Evolutionary conservation across 257 asterid genomes (phyloP).

Genomic region (Gynochthodes officinalis): DNA sequence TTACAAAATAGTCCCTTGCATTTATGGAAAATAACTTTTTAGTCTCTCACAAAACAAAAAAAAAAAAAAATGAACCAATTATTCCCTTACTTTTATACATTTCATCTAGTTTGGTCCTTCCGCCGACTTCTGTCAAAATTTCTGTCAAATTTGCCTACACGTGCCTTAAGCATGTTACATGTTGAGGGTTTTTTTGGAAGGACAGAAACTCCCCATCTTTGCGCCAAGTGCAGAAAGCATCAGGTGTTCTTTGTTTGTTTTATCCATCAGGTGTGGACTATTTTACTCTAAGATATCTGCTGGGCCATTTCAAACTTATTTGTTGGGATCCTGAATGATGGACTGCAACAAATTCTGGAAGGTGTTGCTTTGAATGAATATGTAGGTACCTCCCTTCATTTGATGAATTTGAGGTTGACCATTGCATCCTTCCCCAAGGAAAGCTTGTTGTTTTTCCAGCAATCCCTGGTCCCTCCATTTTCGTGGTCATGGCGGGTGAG

Average conservation of each 20-base stretch:
- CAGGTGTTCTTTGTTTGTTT: constrained; percentile 2
- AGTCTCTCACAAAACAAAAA: no score
- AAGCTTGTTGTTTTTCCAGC: constrained; percentile 50
- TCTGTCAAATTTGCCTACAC: no score
- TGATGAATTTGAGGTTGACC: constrained; percentile 92
- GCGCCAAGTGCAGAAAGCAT: no score
- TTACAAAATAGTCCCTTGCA: no score
- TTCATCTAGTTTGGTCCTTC: no score
- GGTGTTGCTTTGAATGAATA: constrained; percentile 61
- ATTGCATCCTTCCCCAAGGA: constrained; percentile 58
- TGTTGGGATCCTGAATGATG: constrained; percentile 27
- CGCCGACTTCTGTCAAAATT: no score
- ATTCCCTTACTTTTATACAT: no score
- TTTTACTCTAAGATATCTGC: neutral
- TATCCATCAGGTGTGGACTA: neutral
- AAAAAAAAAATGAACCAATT: no score
- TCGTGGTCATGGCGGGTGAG: constrained; percentile 53
- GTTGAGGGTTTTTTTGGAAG: no score
- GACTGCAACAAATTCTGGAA: constrained; percentile 56
- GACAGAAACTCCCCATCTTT: no score
- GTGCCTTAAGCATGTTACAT: no score
- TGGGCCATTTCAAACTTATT: constrained; percentile 1
- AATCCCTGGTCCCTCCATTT: constrained; percentile 66
- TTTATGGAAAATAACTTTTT: no score
- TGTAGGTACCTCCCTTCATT: constrained; percentile 77